Evolutionary conservation across 2,329 filamentous ascomycete species (phyloP).

Genomic region (Phialophora chinensis): DNA sequence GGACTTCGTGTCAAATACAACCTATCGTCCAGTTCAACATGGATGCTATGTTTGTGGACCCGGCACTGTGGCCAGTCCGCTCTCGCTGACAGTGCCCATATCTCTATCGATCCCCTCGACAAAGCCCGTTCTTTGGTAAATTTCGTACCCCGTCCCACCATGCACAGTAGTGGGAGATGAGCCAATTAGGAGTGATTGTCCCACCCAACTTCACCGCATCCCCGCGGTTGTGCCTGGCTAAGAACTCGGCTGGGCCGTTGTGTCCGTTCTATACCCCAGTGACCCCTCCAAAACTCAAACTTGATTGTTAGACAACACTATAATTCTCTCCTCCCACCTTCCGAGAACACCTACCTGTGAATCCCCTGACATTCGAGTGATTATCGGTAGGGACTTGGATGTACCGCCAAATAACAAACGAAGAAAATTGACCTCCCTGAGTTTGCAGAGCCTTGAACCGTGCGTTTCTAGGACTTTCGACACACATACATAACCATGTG

Average conservation of each 20-base stretch:
- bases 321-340: not conserved
- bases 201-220: not conserved
- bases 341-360: not conserved
- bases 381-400: not conserved
- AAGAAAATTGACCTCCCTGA: not conserved
- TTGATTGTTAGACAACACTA: not conserved
- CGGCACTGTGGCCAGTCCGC: too few relatives aligned
- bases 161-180: not conserved
- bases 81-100: not conserved
- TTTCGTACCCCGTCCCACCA: not conserved
- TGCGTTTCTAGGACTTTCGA: not conserved
- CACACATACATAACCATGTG: constrained; percentile 17
- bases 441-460: not conserved
- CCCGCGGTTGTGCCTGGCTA: constrained; percentile 6
- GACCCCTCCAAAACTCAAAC: not conserved
- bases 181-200: constrained; percentile 1
- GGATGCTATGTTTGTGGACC: not conserved
- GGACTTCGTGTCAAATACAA: not conserved
- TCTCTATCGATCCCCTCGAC: not conserved
- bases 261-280: not conserved
- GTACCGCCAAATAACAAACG: not conserved
- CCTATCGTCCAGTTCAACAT: not conserved
- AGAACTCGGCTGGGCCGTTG: not conserved
- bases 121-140: not conserved
- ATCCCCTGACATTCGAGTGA: not conserved